Evolutionary conservation across 345 rosid genomes (phyloP).

Genomic region (Anastatica hierochuntica): DNA sequence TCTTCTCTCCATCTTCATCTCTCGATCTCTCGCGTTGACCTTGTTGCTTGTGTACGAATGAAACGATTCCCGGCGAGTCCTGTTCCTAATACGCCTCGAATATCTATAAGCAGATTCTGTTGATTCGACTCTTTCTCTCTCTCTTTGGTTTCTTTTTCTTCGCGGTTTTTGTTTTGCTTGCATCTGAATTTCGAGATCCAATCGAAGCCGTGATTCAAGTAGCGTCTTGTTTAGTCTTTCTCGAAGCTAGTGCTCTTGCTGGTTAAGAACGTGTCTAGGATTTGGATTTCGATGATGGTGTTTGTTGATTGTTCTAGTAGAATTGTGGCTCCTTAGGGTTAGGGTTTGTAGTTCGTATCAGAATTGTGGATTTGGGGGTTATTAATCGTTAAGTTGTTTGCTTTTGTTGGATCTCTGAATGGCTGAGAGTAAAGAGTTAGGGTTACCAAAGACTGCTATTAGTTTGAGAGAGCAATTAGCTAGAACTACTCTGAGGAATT

Average conservation of each 20-base stretch:
- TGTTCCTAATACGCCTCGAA: conserved; percentile 47
- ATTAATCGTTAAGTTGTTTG: conserved; percentile 5
- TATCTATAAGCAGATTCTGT: conserved; percentile 26
- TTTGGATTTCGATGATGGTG: conserved; percentile 22
- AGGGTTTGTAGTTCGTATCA: conserved; percentile 7
- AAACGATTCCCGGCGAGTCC: conserved; percentile 35
- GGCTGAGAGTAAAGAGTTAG: conserved; percentile 53
- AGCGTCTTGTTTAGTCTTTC: conserved; percentile 13
- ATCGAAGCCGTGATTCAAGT: conserved; percentile 1
- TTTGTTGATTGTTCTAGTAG: conserved; percentile 12
- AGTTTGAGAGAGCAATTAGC: conserved; percentile 63
- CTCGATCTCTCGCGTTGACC: conserved; percentile 36
- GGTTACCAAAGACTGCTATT: conserved; percentile 34
- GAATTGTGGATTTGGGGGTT: neutral
- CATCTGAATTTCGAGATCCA: neutral
- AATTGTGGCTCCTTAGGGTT: conserved; percentile 14
- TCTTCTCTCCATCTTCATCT: conserved; percentile 29
- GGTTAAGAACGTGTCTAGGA: neutral
- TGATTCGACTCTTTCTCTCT: conserved; percentile 6
- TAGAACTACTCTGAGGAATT: conserved; percentile 48
- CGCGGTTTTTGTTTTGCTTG: neutral
- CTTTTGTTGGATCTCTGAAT: conserved; percentile 26
- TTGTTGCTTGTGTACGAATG: conserved; percentile 38
- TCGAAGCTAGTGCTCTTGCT: neutral
- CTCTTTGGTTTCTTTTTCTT: neutral